Evolutionary conservation across 805 yeast species (phyloP).

Genomic region (Lachancea mirantina): DNA sequence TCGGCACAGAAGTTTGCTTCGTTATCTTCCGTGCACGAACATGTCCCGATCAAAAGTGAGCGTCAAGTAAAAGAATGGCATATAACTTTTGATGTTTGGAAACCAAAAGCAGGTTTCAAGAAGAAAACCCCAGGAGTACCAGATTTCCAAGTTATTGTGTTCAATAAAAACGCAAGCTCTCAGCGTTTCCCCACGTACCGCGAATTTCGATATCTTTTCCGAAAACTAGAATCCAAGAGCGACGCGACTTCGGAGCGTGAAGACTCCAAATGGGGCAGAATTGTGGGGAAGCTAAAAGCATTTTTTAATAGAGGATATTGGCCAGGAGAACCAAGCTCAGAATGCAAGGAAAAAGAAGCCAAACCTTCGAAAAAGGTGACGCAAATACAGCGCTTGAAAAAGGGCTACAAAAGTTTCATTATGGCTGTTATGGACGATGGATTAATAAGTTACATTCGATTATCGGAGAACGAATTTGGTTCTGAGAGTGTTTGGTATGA

Average conservation of each 20-base stretch:
- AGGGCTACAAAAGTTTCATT: slow-evolving; percentile 48
- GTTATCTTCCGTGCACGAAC: slow-evolving; percentile 8
- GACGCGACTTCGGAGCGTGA: too few relatives aligned
- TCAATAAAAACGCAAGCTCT: slow-evolving; percentile 36
- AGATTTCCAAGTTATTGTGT: slow-evolving; percentile 63
- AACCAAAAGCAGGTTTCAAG: slow-evolving; percentile 64
- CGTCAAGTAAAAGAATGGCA: slow-evolving; percentile 10
- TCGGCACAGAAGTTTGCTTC: slow-evolving; percentile 16
- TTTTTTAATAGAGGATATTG: too few relatives aligned
- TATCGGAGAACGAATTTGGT: slow-evolving; percentile 45
- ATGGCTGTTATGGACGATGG: slow-evolving; percentile 73
- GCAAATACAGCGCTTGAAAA: slow-evolving; percentile 38
- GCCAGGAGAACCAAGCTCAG: neutral
- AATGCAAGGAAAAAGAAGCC: slow-evolving; percentile 12
- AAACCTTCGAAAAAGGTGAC: slow-evolving; percentile 14
- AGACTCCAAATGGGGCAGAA: too few relatives aligned
- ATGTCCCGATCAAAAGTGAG: slow-evolving; percentile 1
- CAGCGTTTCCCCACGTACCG: slow-evolving; percentile 40
- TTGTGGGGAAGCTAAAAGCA: too few relatives aligned
- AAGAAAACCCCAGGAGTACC: slow-evolving; percentile 66
- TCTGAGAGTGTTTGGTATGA: slow-evolving; percentile 30
- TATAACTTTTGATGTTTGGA: slow-evolving; percentile 70
- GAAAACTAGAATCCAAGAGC: slow-evolving; percentile 27
- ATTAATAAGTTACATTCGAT: slow-evolving; percentile 54
- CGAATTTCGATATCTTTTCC: slow-evolving; percentile 36